Conservation (phyloP, 179 eudicot genomes). For the Beta macrorhiza region DNA sequence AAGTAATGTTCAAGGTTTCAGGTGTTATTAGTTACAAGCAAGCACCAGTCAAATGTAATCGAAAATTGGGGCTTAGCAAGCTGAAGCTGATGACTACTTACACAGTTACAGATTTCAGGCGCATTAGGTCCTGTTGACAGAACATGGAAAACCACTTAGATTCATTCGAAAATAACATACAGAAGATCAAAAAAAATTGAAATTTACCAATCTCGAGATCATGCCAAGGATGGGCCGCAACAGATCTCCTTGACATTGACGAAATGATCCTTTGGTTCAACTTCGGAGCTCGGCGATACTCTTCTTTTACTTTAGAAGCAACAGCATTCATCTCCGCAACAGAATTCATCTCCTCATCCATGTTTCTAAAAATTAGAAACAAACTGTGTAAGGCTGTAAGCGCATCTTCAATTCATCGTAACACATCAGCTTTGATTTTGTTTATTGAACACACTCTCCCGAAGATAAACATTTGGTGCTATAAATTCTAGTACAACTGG, state of each 20-base stretch:
- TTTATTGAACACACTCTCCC: neutral
- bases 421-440: neutral
- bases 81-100: constrained; percentile 21
- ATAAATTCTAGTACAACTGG: too few relatives aligned
- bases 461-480: neutral
- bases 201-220: constrained; percentile 44
- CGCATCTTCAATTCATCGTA: neutral
- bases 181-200: neutral
- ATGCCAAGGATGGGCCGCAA: constrained; percentile 77
- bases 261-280: constrained; percentile 38
- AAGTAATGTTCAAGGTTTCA: neutral
- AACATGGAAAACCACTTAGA: constrained; percentile 2
- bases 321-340: neutral
- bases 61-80: neutral
- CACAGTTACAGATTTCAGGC: constrained; percentile 31
- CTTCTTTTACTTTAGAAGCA: neutral
- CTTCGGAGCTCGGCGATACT: constrained; percentile 8
- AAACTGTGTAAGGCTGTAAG: constrained; percentile 6
- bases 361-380: neutral
- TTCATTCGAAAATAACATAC: neutral
- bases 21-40: neutral
- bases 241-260: constrained; percentile 62
- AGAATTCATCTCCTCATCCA: neutral
- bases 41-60: neutral
- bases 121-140: constrained; percentile 32